Base-by-base conservation (phyloP, 768 basidiomycete genomes). In the Hygrocybe punicea region DNA sequence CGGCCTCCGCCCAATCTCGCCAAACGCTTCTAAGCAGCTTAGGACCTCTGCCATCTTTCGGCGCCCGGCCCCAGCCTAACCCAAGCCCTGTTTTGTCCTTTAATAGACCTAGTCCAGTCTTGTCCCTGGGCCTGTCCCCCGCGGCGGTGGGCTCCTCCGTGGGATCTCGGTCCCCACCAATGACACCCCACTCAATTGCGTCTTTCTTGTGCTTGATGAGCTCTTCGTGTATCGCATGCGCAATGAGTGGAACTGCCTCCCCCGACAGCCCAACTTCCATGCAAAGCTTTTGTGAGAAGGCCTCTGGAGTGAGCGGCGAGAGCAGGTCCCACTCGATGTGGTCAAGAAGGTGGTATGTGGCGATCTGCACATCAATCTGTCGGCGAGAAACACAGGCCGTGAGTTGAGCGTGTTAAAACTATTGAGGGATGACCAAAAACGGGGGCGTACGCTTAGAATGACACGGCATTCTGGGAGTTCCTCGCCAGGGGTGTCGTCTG, bases 271-370 rank as follows among this genome's bases (percentile, higher is more conserved):
- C 94, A 14, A 98, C 82, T 60, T 98, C 97, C 21, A 78, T 69
- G 64, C 91, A 93, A 34, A 98, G 86, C 50, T 82, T 84, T 37
- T 75, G 72, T 0, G 96, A 83, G 65, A 98, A 98, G 1, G 75
- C 78, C 68, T 96, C 89, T 1, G 96, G 96, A 0, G 93, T 95
- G 36, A 98, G 80, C 3, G 89, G 82, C 3, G 95, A 96, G 46
- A 91, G 83, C n/a, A 98, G 81, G 71, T 99, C 96, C 96, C 96
- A 99, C 72, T 99, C 97, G 62, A 99, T 93, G 67, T 94, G 91
- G 73, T 99, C 97, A 56, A 90, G 78, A 1, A 99, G 80, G 70
- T 96, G 93, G 68, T 93, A 81, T 47, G 87, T 90, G 21, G 87
- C 91, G 67, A 99, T 89, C 70, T 99, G 97, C 23, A 98, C 93